Base-by-base conservation (phyloP, 345 rosid species). In the Eucalyptus curtisii region DNA sequence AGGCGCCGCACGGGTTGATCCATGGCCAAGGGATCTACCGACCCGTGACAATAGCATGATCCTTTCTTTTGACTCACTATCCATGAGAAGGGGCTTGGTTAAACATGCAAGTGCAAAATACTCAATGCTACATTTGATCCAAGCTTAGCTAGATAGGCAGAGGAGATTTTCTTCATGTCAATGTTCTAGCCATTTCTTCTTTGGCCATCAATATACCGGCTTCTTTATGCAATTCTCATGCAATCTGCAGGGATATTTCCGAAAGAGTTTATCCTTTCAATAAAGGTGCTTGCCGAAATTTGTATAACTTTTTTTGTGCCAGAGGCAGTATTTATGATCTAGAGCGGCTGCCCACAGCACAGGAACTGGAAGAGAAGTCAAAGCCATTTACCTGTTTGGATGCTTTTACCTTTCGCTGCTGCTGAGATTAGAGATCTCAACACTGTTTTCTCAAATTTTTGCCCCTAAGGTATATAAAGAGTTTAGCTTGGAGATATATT, bases 191-290 rank as follows among this genome's bases (percentile, higher is more conserved):
- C 42, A 68, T 17, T 66, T 68, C 25, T 68, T 33, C 22, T 68
- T 68, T 33, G 25, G 44, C 80, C 80, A 68, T 20, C 80, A 17
- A 68, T 9, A 68, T 16, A 86, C 64, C 64, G 50, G 30, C 33
- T 30, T 37, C 52, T 85, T 85, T 40, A 85, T 49, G 53, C 87
- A 33, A 15, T 66, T 55, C 31, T 61, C 42, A 53, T 45, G 33
- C 30, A 66, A 44, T 57, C 52, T 88, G 66, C 96, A 98, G 99
- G 95, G 95, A 91, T 57, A 90, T 97, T 82, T 95, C 98, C 7
- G 99, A 94, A 89, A 93, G 98, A 86, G 95, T 95, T 16, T 92
- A 94, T 92, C 99, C 99, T 57, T 98, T 97, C 90, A 97, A 97
- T 91, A 92, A 92, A 92, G 99, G 99, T 81, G 91, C 93, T 50